Evolutionary conservation across 208 protist genomes (phyloP), one percentile per base, ranked within the genome.

Genomic region (Wallacemonas sp.): DNA sequence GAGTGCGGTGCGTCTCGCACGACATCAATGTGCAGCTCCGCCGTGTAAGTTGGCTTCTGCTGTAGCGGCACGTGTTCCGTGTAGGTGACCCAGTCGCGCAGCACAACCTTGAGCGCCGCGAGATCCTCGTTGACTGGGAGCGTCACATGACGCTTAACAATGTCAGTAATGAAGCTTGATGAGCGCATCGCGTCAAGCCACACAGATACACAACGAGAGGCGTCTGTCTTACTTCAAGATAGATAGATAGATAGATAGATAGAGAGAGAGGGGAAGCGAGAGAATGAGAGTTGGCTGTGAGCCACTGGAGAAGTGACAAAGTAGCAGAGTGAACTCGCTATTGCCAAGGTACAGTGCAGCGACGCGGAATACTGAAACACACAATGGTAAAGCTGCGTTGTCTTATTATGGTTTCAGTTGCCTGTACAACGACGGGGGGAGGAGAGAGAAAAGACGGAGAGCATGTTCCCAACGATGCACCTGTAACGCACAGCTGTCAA

Each of bases 41-140:
- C 88, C 8, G 76, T 27, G 56, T 81, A 80, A 26, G 79, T 82
- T 0, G 74, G 70, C 58, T 87, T 91, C 29, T 75, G 46, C 57
- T 88, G 78, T 57, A 95, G 70, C 14, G 78, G 64, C n/a, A 75
- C 60, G 26, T 63, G 43, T 43, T 87, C 82, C 6, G 49, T 79
- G 72, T 91, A 91, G 23, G 63, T 58, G 16, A 80, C 65, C 86
- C 83, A 93, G 27, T 95, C 84, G 1, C 73, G 76, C 61, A 95
- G 73, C 17, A 83, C 84, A 8, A 43, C 61, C 63, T 87, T 87
- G 24, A 95, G 65, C 0, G 85, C 82, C 14, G 55, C 62, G 19
- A 77, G 62, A 56, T 90, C 77, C 11, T 63, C 64, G 30, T 78
- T 77, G 30, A 95, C 58, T 11, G 82, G 86, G 6, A 88, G 76